Evolutionary conservation across 768 basidiomycete species (phyloP), one percentile per base, ranked within the genome.

Genomic region (Rhizopogon sp.): DNA sequence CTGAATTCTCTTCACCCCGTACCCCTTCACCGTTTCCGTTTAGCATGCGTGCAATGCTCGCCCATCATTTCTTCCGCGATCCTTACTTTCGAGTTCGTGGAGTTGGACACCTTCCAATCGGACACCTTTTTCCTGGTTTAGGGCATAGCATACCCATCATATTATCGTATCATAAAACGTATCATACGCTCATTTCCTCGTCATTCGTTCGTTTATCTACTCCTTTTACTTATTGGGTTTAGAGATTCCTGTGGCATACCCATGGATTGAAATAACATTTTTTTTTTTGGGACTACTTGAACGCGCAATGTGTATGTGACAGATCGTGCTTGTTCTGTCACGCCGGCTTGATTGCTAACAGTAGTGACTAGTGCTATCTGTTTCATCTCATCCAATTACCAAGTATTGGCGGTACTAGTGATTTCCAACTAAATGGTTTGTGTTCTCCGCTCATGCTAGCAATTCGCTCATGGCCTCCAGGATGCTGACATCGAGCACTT

Each of bases 401-500:
- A 45, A 13, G 17, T 9, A 41, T 10, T 41, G 3, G 28, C n/a
- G 31, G 29, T n/a, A 6, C 45, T 8, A 46, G 31, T 20, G 13
- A 20, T 3, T 35, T 35, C 31, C 7, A 5, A 47, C 17, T 20
- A 22, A 22, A 47, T 47, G 46, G 46, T 35, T 35, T 16, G 46
- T 20, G 33, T 7, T 14, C 2, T 16, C 8, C 11, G 6, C 46
- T 35, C 33, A 47, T 22, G 20, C 3, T 3, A 17, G 1, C 13
- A 20, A 9, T 8, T 10, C 47, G 5, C 47, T 37, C 20, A 49
- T 49, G 3, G 47, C 35, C 39, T 5, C 25, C 35, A 72, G 71
- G 61, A 73, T 50, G 74, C 72, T 1, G 77, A 85, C 63, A 78
- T 90, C 50, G 88, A 90, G 64, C 80, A 83, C 50, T 76, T 88